Conservation (phyloP, 306 rosid species). For the Glycine tomentella region DNA sequence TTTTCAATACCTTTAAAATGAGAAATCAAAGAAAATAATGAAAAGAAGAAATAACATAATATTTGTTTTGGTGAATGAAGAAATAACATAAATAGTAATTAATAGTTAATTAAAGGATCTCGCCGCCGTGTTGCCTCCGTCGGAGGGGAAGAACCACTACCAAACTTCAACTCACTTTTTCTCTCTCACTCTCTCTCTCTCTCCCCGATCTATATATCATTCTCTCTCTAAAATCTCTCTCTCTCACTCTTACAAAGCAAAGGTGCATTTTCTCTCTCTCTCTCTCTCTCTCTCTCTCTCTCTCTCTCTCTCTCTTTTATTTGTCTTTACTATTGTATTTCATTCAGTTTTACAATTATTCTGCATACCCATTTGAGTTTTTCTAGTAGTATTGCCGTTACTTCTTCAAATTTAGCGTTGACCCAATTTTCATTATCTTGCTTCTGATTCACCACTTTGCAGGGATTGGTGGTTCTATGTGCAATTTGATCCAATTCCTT, state of each 20-base stretch:
- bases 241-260: too few species aligned
- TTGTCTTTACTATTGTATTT: neutral
- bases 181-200: too few species aligned
- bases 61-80: too few species aligned
- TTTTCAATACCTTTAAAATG: neutral
- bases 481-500: constrained; percentile 30
- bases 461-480: constrained; percentile 1
- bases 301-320: constrained; percentile 25
- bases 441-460: neutral
- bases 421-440: neutral
- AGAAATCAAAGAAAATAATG: neutral
- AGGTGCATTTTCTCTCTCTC: neutral
- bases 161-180: neutral
- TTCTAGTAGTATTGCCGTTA: neutral
- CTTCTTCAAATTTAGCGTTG: constrained; percentile 24
- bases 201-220: too few species aligned
- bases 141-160: constrained; percentile 11
- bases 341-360: neutral
- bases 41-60: neutral
- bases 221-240: neutral
- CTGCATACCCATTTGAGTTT: constrained; percentile 8
- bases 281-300: neutral
- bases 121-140: constrained; percentile 47
- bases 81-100: neutral
- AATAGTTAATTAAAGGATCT: constrained; percentile 19